Conservation (phyloP, 495 filamentous ascomycete species). For the Podospora pseudocomata region DNA sequence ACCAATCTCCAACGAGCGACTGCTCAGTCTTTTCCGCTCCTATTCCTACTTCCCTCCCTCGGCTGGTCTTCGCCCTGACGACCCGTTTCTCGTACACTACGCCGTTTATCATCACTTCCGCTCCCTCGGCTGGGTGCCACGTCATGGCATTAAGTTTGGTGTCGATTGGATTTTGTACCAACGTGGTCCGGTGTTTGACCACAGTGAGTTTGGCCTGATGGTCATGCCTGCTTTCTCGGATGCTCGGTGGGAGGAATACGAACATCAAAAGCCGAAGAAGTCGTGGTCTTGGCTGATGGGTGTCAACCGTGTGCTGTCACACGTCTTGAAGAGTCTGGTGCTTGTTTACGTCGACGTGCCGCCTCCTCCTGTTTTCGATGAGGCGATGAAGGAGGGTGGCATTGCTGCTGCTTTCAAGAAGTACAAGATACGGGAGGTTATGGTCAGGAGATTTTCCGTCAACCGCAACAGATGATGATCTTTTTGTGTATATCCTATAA, state of each 20-base stretch:
- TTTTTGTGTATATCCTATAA: neutral
- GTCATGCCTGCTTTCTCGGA: constrained; percentile 79
- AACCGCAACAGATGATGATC: constrained; percentile 57
- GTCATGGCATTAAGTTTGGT: constrained; percentile 90
- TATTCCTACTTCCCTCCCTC: constrained; percentile 66
- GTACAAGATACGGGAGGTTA: constrained; percentile 79
- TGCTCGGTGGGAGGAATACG: constrained; percentile 62
- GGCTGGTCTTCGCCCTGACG: constrained; percentile 53
- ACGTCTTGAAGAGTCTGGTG: constrained; percentile 84
- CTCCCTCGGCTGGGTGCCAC: constrained; percentile 92
- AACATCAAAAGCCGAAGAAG: constrained; percentile 42
- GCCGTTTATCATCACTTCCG: constrained; percentile 94
- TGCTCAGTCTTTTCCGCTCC: constrained; percentile 63
- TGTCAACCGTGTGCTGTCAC: constrained; percentile 83
- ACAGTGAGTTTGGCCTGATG: constrained; percentile 86
- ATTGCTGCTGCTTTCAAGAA: constrained; percentile 60
- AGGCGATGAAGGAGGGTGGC: constrained; percentile 43
- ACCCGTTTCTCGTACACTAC: constrained; percentile 83
- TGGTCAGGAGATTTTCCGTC: constrained; percentile 75
- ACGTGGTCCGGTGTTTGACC: constrained; percentile 88
- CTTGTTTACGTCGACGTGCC: constrained; percentile 90
- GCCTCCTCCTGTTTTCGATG: constrained; percentile 52
- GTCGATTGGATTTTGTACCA: constrained; percentile 92
- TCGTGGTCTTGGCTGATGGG: constrained; percentile 93
- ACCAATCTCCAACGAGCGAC: constrained; percentile 46